These are phyloP conservation scores for Ustilago trichophora DNA, from an alignment of 1,284 basidiomycete genomes.

Conservation along the genomic window DNA sequence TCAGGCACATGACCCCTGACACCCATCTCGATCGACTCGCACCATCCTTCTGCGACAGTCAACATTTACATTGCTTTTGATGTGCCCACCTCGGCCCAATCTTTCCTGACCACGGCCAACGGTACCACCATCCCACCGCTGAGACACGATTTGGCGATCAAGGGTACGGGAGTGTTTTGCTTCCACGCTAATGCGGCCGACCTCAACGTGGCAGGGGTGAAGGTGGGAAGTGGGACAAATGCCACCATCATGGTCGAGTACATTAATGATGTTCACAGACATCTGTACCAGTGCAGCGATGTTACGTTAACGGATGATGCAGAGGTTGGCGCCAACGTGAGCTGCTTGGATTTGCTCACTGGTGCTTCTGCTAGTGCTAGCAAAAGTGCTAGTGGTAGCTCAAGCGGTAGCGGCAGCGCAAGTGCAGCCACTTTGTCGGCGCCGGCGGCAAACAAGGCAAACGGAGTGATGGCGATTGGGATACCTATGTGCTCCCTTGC, in stretches of 20 bases:
- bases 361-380: not conserved
- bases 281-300: slow-evolving; percentile 44
- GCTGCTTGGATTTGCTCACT: slow-evolving; percentile 26
- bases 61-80: slow-evolving; percentile 45
- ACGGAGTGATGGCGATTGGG: not conserved
- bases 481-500: no score
- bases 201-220: slow-evolving; percentile 1
- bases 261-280: slow-evolving; percentile 36
- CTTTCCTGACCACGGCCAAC: slow-evolving; percentile 12
- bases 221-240: slow-evolving; percentile 16
- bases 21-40: slow-evolving; percentile 37
- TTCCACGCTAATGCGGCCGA: slow-evolving; percentile 29
- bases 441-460: slow-evolving; percentile 4
- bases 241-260: slow-evolving; percentile 49
- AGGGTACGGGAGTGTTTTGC: slow-evolving; percentile 34
- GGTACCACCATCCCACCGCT: no score
- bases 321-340: slow-evolving; percentile 12
- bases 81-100: slow-evolving; percentile 13
- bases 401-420: not conserved
- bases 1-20: no score
- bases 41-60: slow-evolving; percentile 39
- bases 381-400: not conserved
- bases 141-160: slow-evolving; percentile 20
- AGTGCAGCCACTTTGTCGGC: not conserved
- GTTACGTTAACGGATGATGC: slow-evolving; percentile 27